Percentiles rank a stretch among this genome's conserved stretches.
phyloP scores from a whole-genome alignment of 768 basidiomycete species.

The Kwoniella botswanensis region DNA sequence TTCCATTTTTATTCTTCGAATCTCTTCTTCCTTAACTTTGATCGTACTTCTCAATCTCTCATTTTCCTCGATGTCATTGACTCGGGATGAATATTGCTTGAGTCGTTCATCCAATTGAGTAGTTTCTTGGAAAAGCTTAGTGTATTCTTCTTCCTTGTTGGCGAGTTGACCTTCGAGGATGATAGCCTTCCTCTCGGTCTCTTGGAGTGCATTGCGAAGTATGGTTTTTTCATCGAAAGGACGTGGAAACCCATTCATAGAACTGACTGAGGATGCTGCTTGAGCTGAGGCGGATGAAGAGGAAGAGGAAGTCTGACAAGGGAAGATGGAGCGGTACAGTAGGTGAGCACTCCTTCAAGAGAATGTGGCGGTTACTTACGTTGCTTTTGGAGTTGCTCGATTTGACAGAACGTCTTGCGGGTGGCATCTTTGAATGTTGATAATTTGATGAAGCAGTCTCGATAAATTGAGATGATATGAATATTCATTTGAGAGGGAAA shows the following conservation, averaged over 20 bases:
- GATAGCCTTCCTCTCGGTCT: not conserved
- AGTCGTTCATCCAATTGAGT: not conserved
- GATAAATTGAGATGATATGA: too few relatives aligned
- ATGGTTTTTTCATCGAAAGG: not conserved
- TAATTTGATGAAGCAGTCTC: too few relatives aligned
- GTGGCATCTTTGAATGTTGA: not conserved
- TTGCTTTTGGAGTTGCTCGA: not conserved
- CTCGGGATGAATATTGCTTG: too few relatives aligned
- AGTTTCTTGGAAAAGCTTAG: not conserved
- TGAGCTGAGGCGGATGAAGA: not conserved
- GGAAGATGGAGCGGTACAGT: too few relatives aligned
- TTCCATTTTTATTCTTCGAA: not conserved
- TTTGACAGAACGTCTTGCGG: not conserved
- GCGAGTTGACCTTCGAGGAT: not conserved
- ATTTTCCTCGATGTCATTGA: not conserved
- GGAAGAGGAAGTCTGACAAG: not conserved
- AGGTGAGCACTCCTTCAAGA: too few relatives aligned
- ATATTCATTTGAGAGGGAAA: not conserved
- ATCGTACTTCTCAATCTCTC: not conserved
- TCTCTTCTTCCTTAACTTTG: not conserved
- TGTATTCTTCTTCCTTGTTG: not conserved
- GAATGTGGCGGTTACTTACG: not conserved
- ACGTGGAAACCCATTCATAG: not conserved
- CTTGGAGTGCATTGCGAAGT: not conserved
- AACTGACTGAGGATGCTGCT: not conserved